phyloP scores from a whole-genome alignment of 306 rosid genomes.

The Dryas drummondii region DNA sequence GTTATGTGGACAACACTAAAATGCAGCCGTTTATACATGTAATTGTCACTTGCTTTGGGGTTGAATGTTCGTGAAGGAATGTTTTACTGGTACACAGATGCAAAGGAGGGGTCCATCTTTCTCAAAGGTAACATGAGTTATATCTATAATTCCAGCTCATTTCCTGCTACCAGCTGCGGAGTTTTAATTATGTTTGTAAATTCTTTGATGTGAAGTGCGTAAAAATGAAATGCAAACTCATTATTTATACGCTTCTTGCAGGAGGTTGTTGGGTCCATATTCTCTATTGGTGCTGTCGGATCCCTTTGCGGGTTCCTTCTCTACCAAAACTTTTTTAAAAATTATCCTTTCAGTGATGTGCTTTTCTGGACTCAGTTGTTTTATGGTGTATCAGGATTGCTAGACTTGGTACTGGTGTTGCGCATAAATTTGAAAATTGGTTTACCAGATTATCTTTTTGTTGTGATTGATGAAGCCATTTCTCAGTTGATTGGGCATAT shows the following conservation, averaged over 20 bases:
- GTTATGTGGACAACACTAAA: constrained; percentile 82
- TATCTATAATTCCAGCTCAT: constrained; percentile 22
- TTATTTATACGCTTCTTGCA: constrained; percentile 33
- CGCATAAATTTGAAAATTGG: constrained; percentile 68
- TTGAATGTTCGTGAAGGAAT: constrained; percentile 80
- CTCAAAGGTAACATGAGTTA: constrained; percentile 48
- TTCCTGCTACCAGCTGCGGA: background rate
- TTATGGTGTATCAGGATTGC: constrained; percentile 78
- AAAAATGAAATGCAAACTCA: background rate
- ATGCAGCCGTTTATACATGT: constrained; percentile 79
- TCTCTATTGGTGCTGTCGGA: constrained; percentile 83
- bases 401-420: constrained; percentile 68
- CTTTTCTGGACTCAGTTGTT: constrained; percentile 91
- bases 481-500: constrained; percentile 66
- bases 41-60: constrained; percentile 75
- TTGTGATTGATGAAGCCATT: constrained; percentile 74
- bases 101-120: constrained; percentile 78
- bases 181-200: background rate
- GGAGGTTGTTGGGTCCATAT: constrained; percentile 83
- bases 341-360: constrained; percentile 72
- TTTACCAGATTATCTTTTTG: constrained; percentile 77
- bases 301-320: constrained; percentile 80
- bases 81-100: constrained; percentile 96
- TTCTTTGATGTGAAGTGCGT: background rate
- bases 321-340: constrained; percentile 75